Conservation (phyloP, 2,329 filamentous ascomycete genomes). For the Trichoderma sp. region DNA sequence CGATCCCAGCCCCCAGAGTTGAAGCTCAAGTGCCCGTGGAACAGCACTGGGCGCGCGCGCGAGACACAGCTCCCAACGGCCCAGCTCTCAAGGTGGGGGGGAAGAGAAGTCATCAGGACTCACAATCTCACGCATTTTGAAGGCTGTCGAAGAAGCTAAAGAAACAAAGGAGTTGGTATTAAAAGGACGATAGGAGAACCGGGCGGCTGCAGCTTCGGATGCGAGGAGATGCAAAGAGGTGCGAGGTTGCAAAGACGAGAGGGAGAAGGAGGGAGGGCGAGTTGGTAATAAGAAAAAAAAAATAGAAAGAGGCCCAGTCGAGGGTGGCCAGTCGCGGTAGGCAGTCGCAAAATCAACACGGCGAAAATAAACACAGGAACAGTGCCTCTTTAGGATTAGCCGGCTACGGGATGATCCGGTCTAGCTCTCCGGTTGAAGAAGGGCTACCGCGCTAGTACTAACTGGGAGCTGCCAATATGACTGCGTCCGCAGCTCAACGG, state of each 20-base stretch:
- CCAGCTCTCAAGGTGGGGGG: constrained; percentile 4
- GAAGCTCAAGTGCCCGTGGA: constrained; percentile 2
- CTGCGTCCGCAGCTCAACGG: constrained; percentile 10
- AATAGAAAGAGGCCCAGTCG: constrained; percentile 22
- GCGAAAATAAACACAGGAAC: constrained; percentile 5
- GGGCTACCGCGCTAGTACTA: constrained; percentile 13
- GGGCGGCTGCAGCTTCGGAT: constrained; percentile 20
- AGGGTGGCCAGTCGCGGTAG: constrained; percentile 24
- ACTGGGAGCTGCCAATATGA: constrained; percentile 22
- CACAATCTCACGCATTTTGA: constrained; percentile 31
- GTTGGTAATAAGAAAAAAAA: constrained; percentile 25
- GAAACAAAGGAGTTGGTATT: constrained; percentile 5
- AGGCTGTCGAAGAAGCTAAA: constrained; percentile 18
- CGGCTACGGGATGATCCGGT: constrained; percentile 27
- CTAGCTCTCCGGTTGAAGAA: constrained; percentile 18
- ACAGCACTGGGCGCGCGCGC: constrained; percentile 22
- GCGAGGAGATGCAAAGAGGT: constrained; percentile 19
- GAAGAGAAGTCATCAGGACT: constrained; percentile 19
- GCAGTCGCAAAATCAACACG: constrained; percentile 27
- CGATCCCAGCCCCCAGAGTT: background rate
- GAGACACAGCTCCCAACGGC: constrained; percentile 17
- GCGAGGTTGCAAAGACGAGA: constrained; percentile 6
- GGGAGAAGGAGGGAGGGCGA: constrained; percentile 17
- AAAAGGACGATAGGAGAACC: constrained; percentile 22
- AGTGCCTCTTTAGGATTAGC: constrained; percentile 5